Evolutionary conservation across 2,329 filamentous ascomycete genomes (phyloP).

Genomic region (Alternaria panax): DNA sequence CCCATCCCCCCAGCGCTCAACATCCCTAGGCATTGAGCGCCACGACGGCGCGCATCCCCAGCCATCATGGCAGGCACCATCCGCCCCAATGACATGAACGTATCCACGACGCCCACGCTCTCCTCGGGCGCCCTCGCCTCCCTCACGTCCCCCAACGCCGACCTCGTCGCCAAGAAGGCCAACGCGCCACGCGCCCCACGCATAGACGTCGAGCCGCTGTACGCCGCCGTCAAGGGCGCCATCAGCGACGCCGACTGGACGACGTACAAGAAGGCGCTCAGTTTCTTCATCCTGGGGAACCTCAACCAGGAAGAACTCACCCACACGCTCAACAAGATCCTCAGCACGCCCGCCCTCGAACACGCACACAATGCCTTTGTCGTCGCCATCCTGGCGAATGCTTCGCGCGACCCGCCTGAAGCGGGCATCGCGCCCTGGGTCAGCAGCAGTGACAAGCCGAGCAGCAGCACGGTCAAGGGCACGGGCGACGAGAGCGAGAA

Average conservation of each 20-base stretch:
- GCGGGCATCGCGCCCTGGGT: slow-evolving; percentile 71
- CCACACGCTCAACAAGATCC: slow-evolving; percentile 63
- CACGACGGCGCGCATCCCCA: slow-evolving; percentile 9
- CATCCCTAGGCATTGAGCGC: slow-evolving; percentile 21
- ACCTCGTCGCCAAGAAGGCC: slow-evolving; percentile 53
- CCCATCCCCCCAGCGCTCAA: slow-evolving; percentile 12
- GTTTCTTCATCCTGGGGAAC: slow-evolving; percentile 65
- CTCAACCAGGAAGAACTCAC: slow-evolving; percentile 69
- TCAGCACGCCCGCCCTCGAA: slow-evolving; percentile 61
- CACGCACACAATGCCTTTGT: slow-evolving; percentile 70
- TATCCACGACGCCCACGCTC: slow-evolving; percentile 45
- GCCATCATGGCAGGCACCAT: slow-evolving; percentile 50
- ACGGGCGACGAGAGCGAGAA: slow-evolving; percentile 69
- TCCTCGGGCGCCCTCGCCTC: slow-evolving; percentile 45
- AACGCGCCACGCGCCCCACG: slow-evolving; percentile 62
- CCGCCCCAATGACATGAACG: slow-evolving; percentile 47
- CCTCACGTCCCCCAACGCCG: slow-evolving; percentile 50
- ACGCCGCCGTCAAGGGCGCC: slow-evolving; percentile 66
- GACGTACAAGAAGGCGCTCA: slow-evolving; percentile 66
- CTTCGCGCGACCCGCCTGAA: slow-evolving; percentile 66
- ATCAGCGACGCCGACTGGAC: slow-evolving; percentile 65
- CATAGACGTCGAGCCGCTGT: slow-evolving; percentile 69
- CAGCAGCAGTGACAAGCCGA: slow-evolving; percentile 75
- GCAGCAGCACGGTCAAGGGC: slow-evolving; percentile 70
- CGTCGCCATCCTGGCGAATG: slow-evolving; percentile 66